Conservation (phyloP, 169 alveolate genomes). For the Cyclospora cayetanensis region DNA sequence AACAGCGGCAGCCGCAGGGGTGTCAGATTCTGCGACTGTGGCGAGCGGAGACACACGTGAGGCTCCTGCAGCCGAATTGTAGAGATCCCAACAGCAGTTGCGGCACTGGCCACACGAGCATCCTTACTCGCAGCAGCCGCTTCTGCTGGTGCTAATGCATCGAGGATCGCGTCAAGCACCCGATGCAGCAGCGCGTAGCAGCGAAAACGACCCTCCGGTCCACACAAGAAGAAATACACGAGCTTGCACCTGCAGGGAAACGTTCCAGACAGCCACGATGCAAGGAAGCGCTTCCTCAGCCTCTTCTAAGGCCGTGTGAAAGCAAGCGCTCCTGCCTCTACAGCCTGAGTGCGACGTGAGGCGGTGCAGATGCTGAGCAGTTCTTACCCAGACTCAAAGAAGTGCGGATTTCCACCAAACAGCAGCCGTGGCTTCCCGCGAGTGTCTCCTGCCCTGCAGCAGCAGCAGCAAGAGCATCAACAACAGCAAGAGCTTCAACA, state of each 20-base stretch:
- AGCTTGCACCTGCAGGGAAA: not conserved
- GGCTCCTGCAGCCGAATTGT: not conserved
- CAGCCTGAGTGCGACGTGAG: not conserved
- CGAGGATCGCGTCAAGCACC: not conserved
- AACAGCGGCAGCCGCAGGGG: not conserved
- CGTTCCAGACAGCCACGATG: not conserved
- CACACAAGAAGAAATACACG: not conserved
- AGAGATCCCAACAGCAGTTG: too few relatives aligned
- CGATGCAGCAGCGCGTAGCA: slow-evolving; percentile 6
- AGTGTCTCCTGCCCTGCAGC: not conserved
- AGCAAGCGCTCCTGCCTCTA: not conserved
- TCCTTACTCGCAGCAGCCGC: not conserved
- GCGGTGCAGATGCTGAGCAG: not conserved
- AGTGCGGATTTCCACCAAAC: not conserved
- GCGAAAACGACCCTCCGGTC: not conserved
- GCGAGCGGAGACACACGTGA: not conserved
- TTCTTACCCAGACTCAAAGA: slow-evolving; percentile 2
- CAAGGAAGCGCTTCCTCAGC: not conserved
- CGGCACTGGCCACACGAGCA: too few relatives aligned
- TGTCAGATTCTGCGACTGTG: not conserved
- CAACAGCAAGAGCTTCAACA: not conserved
- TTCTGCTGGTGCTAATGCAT: slow-evolving; percentile 24
- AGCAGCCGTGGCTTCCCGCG: not conserved
- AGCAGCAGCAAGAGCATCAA: not conserved
- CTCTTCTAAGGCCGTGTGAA: not conserved